Evolutionary conservation across 805 yeast genomes (phyloP), one percentile per base, ranked within the genome.

Genomic region (Lipomyces sp.): DNA sequence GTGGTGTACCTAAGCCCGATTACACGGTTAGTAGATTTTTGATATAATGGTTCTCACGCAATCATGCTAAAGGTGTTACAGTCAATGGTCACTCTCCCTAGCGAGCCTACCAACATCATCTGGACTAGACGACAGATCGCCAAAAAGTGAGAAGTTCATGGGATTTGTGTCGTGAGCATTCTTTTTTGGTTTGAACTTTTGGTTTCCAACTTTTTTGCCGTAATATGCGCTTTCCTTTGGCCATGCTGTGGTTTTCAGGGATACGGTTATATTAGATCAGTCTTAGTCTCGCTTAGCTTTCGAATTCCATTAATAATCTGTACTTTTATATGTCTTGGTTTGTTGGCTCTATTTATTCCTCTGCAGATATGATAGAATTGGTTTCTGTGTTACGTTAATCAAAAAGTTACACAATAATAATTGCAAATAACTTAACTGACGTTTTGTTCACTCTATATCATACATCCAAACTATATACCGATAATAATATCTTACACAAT

Each of bases 81-180:
- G 71, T 87, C 93, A 61, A 94, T 94, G 99, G 97, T 94, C 62
- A 90, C 97, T 30, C 85, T 94, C 75, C 98, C 99, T 60, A 77
- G 81, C 73, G 86, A 84, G 61, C 97, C 97, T 3, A 79, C 80
- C 32, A 64, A 73, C 42, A 74, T 77, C 55, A 67, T 74, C 18
- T 77, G 76, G 74, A 66, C 66, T 10, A 32, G 71, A 45, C 48
- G 71, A 54, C 60, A 53, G 7, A 39, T 53, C 13, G 32, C 18
- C 59, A 65, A 65, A 54, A 65, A 65, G 57, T 34, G n/a, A 29
- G 53, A 29, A n/a, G 54, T 13, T 18, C 24, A 15, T 15, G 48
- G 8, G 48, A n/a, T 42, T 42, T 2, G 48, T 42, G 4, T 42
- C 24, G 48, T 6, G n/a, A n/a, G 48, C 48, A 24, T 42, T 42